Conservation (phyloP, 208 protist genomes). For the Wallacemonas rigidus region DNA sequence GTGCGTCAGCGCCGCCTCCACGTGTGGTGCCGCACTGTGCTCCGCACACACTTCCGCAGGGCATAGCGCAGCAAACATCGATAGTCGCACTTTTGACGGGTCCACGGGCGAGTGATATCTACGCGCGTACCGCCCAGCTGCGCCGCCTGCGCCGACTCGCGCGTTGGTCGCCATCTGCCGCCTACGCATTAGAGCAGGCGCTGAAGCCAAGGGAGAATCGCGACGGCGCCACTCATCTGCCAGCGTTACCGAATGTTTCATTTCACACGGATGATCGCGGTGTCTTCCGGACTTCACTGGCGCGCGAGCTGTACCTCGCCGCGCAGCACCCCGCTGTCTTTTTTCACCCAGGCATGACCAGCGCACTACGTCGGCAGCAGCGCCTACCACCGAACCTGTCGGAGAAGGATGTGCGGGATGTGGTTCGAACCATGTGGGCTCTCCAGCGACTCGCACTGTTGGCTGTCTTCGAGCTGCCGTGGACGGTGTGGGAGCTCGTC, state of each 20-base stretch:
- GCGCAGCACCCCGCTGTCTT: slow-evolving; percentile 42
- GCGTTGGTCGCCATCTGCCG: slow-evolving; percentile 10
- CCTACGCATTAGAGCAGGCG: neutral
- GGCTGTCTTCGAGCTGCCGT: slow-evolving; percentile 61
- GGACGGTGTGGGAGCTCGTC: slow-evolving; percentile 36
- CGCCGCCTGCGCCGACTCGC: slow-evolving; percentile 1
- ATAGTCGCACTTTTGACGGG: slow-evolving; percentile 9
- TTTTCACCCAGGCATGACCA: slow-evolving; percentile 11
- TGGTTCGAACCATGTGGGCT: slow-evolving; percentile 35
- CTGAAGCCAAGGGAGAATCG: too few relatives aligned
- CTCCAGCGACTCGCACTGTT: slow-evolving; percentile 53
- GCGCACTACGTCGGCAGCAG: slow-evolving; percentile 1
- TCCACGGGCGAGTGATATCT: neutral
- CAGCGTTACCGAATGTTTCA: slow-evolving; percentile 53
- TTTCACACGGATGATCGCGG: slow-evolving; percentile 89
- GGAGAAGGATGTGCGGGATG: neutral
- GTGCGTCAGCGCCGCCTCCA: neutral
- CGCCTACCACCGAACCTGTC: neutral
- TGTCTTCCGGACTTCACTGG: slow-evolving; percentile 73
- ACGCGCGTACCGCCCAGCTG: slow-evolving; percentile 2
- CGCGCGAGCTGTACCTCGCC: slow-evolving; percentile 55
- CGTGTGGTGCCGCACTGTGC: neutral
- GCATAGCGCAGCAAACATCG: neutral
- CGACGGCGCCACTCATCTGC: neutral
- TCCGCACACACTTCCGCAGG: neutral